Evolutionary conservation across 2,329 filamentous ascomycete species (phyloP), one percentile per base, ranked within the genome.

Genomic region (Ophiognomonia clavigignenti-juglandacearum): DNA sequence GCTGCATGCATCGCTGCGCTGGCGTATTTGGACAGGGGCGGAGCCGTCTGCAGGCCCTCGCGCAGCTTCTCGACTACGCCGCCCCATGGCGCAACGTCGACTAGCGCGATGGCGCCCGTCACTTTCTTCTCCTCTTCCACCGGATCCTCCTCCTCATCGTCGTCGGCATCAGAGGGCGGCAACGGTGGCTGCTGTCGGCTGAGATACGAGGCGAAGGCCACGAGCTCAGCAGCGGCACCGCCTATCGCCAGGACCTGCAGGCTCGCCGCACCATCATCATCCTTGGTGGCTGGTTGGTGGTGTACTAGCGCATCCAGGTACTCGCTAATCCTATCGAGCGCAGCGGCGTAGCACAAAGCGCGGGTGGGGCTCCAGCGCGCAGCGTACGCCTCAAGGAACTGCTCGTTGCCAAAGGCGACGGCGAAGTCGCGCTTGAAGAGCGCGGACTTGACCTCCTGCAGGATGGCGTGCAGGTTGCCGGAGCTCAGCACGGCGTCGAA

Each of bases 361-460:
- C 93, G 76, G 43, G 87, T 86, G 2, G 92, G 88, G 65, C 90
- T 96, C 91, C 92, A 98, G 57, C 93, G 73, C 45, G 88, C 80
- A 6, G 89, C 88, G 70, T 98, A 98, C 10, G 86, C 87, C 51
- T 86, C 80, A 16, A 96, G 75, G 57, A 85, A 79, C 40, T 85
- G 80, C 46, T 80, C 74, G 37, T 74, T 74, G 1, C 82, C 83
- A 67, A 98, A 98, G 0, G 92, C 92, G 14, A 73, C 69, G 14
- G 75, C 74, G 65, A 97, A 98, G 63, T 97, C 88, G 26, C 93
- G 82, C 49, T 86, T 83, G 64, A 86, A 97, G 8, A 97, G 74
- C 54, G 92, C 88, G 9, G 82, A 75, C 65, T 97, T 97, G 53
- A 96, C 80, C 44, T 84, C 80, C 60, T 96, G 92, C 19, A 97